Evolutionary conservation across 192 early-diverging fungal species (phyloP).

Genomic region (Pilobolus umbonatus): DNA sequence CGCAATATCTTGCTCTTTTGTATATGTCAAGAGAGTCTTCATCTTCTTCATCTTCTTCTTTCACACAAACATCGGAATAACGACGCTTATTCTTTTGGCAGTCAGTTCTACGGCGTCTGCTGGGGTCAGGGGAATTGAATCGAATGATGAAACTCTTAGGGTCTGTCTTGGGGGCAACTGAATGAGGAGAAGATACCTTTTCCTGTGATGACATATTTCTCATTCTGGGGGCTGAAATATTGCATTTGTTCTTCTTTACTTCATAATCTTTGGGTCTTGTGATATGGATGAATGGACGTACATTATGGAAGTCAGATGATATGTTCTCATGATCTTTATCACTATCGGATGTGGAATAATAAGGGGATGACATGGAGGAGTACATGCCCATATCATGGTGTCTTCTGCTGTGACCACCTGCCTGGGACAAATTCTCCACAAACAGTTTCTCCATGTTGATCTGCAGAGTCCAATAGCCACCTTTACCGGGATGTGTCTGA

Average conservation of each 20-base stretch:
- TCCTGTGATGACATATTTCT: background rate
- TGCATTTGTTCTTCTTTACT: background rate
- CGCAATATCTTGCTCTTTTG: too few relatives aligned
- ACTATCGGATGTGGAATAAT: background rate
- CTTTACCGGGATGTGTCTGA: conserved; percentile 62
- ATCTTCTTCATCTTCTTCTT: background rate
- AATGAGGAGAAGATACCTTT: background rate
- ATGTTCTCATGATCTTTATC: background rate
- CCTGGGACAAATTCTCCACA: conserved; percentile 29
- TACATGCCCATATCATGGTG: conserved; percentile 22
- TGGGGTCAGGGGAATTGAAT: background rate
- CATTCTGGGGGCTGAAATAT: conserved; percentile 2
- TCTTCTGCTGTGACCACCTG: conserved; percentile 21
- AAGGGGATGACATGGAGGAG: background rate
- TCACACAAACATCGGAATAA: background rate
- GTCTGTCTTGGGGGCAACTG: background rate
- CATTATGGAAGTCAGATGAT: background rate
- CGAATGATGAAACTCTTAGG: background rate
- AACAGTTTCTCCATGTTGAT: conserved; percentile 21
- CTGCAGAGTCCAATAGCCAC: conserved; percentile 60
- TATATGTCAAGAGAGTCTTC: too few relatives aligned
- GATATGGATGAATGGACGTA: background rate
- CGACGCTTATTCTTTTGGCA: too few relatives aligned
- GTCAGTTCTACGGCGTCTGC: too few relatives aligned
- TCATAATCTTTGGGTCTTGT: conserved; percentile 7